Conservation (phyloP, 2,329 filamentous ascomycete genomes). For the Trichophyton verrucosum region DNA sequence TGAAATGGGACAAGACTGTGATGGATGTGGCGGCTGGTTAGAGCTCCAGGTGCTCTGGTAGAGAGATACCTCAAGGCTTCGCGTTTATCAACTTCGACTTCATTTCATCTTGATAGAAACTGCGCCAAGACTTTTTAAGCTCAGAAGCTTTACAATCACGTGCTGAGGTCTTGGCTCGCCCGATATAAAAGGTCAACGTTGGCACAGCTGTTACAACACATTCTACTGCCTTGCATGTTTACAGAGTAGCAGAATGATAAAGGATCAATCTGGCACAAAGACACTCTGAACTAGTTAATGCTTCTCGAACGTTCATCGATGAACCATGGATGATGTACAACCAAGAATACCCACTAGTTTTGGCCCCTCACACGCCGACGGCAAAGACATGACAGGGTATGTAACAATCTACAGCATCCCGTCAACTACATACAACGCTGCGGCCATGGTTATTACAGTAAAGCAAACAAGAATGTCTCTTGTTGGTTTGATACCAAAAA, state of each 20-base stretch:
- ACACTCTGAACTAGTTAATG: not conserved
- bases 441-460: not conserved
- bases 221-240: too few relatives aligned
- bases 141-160: not conserved
- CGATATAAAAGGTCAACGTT: not conserved
- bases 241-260: not conserved
- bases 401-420: too few relatives aligned
- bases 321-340: too few relatives aligned
- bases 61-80: not conserved
- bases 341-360: too few relatives aligned
- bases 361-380: too few relatives aligned
- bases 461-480: not conserved
- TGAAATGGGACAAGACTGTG: not conserved
- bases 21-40: not conserved
- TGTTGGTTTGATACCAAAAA: not conserved
- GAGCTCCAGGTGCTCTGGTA: not conserved
- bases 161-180: not conserved
- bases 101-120: slow-evolving; percentile 2
- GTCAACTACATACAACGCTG: too few relatives aligned
- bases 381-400: too few relatives aligned
- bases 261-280: not conserved
- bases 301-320: not conserved
- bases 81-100: not conserved
- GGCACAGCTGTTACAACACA: not conserved
- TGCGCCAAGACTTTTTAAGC: slow-evolving; percentile 4